Conservation (phyloP, 2,329 filamentous ascomycete species). For the Coniochaeta sp. region DNA sequence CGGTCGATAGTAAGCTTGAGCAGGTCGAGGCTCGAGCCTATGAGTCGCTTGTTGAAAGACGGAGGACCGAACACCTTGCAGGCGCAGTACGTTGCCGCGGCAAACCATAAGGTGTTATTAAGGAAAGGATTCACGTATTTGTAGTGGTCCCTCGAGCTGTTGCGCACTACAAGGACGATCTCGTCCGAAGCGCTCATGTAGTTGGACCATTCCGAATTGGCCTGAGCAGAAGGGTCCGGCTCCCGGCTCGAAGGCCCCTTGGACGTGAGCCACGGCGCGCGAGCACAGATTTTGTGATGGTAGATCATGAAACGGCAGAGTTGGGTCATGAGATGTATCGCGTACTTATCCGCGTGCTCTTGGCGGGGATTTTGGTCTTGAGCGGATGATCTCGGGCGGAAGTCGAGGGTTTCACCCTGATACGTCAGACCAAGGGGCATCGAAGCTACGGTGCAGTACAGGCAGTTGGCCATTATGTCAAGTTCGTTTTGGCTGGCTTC, state of each 20-base stretch:
- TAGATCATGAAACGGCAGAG: slow-evolving; percentile 25
- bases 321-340: slow-evolving; percentile 25
- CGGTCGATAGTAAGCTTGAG: slow-evolving; percentile 9
- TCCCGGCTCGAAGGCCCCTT: background rate
- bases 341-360: slow-evolving; percentile 20
- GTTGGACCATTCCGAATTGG: slow-evolving; percentile 11
- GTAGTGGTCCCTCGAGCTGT: slow-evolving; percentile 18
- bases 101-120: slow-evolving; percentile 24
- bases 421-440: slow-evolving; percentile 22
- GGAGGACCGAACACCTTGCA: slow-evolving; percentile 9
- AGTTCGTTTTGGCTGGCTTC: slow-evolving; percentile 16
- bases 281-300: slow-evolving; percentile 20
- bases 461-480: slow-evolving; percentile 20
- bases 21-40: slow-evolving; percentile 7
- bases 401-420: slow-evolving; percentile 20
- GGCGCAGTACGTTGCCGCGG: slow-evolving; percentile 18
- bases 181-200: slow-evolving; percentile 23
- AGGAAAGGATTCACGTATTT: slow-evolving; percentile 24
- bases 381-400: slow-evolving; percentile 7
- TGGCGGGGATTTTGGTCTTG: slow-evolving; percentile 12
- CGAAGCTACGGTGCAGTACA: slow-evolving; percentile 21
- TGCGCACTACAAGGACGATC: slow-evolving; percentile 18
- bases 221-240: slow-evolving; percentile 2
- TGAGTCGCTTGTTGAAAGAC: slow-evolving; percentile 6
- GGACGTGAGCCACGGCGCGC: slow-evolving; percentile 7